phyloP scores from a whole-genome alignment of 2,329 filamentous ascomycete species.

The Beauveria asiatica region DNA sequence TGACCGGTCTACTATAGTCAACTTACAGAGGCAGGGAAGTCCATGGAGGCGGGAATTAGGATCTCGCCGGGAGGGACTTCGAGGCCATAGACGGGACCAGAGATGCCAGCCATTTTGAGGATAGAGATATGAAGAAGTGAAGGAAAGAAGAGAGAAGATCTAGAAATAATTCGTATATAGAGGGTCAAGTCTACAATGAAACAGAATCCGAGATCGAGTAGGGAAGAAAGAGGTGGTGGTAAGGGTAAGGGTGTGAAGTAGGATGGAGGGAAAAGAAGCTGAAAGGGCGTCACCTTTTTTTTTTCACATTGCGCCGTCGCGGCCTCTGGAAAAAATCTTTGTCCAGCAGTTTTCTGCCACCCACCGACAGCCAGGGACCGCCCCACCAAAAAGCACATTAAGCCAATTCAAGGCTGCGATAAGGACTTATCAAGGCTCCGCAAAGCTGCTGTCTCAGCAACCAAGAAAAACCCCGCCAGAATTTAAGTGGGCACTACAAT shows the following conservation, averaged over 20 bases:
- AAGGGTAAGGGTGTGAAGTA: neutral
- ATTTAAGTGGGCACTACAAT: neutral
- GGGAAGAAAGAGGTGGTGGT: neutral
- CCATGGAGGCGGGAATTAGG: constrained; percentile 67
- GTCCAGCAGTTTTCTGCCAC: constrained; percentile 9
- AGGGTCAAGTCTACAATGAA: constrained; percentile 2
- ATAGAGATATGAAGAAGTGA: constrained; percentile 9
- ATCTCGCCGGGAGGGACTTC: constrained; percentile 80
- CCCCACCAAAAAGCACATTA: neutral
- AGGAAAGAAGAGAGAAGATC: neutral
- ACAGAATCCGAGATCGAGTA: neutral
- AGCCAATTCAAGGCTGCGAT: constrained; percentile 7
- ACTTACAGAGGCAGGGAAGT: constrained; percentile 79
- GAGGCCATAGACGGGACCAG: constrained; percentile 83
- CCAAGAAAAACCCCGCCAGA: constrained; percentile 2
- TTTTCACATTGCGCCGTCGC: neutral
- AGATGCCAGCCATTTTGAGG: constrained; percentile 45
- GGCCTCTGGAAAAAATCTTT: constrained; percentile 7
- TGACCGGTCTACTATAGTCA: neutral
- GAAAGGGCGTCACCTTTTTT: constrained; percentile 9
- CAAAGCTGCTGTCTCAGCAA: constrained; percentile 12
- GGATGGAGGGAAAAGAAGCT: constrained; percentile 5
- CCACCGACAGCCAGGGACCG: neutral
- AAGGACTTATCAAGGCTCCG: neutral
- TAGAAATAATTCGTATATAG: neutral